Evolutionary conservation across 768 basidiomycete species (phyloP).

Genomic region (Agrocybe praecox): DNA sequence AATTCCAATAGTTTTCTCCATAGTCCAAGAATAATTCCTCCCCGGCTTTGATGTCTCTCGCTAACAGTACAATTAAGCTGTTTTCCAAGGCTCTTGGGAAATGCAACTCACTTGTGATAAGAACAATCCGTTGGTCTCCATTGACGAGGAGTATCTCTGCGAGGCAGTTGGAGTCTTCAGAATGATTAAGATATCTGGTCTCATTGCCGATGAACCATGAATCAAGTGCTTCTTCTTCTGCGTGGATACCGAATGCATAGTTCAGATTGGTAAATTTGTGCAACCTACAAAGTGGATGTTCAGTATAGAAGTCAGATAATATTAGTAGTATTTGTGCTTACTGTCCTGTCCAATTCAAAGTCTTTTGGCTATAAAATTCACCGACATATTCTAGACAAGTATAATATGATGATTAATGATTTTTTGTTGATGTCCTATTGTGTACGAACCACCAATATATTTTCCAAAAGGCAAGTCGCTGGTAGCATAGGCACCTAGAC

Average conservation of each 20-base stretch:
- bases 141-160: constrained; percentile 4
- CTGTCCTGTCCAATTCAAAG: background rate
- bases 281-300: constrained; percentile 5
- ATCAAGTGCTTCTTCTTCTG: constrained; percentile 28
- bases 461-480: constrained; percentile 8
- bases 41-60: constrained; percentile 3
- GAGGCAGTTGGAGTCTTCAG: background rate
- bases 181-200: constrained; percentile 46
- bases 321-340: background rate
- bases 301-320: background rate
- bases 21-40: constrained; percentile 14
- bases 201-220: constrained; percentile 45
- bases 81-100: background rate
- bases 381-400: constrained; percentile 45
- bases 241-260: constrained; percentile 15
- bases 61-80: background rate
- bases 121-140: constrained; percentile 11
- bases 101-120: constrained; percentile 9
- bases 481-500: constrained; percentile 50
- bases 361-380: constrained; percentile 16
- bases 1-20: constrained; percentile 8
- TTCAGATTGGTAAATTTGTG: constrained; percentile 14
- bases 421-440: background rate
- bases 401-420: background rate
- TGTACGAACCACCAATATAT: constrained; percentile 26